Conservation (phyloP, 768 basidiomycete genomes). For the Naganishia antarctica region DNA sequence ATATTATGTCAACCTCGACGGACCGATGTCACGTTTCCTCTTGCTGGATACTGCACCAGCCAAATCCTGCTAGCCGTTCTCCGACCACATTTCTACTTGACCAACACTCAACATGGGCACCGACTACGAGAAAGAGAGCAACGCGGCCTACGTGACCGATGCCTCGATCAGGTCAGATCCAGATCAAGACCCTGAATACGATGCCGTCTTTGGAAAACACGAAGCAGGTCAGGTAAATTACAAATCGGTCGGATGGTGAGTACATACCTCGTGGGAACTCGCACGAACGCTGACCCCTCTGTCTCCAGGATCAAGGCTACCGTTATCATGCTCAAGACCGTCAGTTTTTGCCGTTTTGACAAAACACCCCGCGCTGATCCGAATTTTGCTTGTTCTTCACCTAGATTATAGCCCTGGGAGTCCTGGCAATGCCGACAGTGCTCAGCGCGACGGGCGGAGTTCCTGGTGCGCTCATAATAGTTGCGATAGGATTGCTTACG, state of each 20-base stretch:
- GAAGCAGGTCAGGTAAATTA: conserved; percentile 37
- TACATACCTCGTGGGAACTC: too few relatives aligned
- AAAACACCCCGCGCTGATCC: not conserved
- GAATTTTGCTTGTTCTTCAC: conserved; percentile 4
- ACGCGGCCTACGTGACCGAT: conserved; percentile 9
- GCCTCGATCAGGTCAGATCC: not conserved
- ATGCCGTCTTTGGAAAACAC: conserved; percentile 37
- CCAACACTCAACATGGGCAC: conserved; percentile 7
- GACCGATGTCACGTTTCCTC: too few relatives aligned
- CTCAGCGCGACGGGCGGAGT: conserved; percentile 36
- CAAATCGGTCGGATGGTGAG: conserved; percentile 38
- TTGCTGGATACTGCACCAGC: too few relatives aligned
- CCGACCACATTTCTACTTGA: too few relatives aligned
- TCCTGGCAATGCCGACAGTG: conserved; percentile 39
- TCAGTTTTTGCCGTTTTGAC: not conserved
- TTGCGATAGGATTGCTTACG: conserved; percentile 25
- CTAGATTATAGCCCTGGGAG: conserved; percentile 33
- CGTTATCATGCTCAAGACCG: conserved; percentile 39
- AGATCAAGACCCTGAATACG: conserved; percentile 27
- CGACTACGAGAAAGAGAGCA: not conserved
- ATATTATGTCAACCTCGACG: not conserved
- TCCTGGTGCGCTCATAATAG: conserved; percentile 33
- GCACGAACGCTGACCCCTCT: not conserved
- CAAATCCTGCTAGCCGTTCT: too few relatives aligned
- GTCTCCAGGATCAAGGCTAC: conserved; percentile 35